Conservation (phyloP, 192 early-diverging fungal species). For the Coemansia sp. region DNA sequence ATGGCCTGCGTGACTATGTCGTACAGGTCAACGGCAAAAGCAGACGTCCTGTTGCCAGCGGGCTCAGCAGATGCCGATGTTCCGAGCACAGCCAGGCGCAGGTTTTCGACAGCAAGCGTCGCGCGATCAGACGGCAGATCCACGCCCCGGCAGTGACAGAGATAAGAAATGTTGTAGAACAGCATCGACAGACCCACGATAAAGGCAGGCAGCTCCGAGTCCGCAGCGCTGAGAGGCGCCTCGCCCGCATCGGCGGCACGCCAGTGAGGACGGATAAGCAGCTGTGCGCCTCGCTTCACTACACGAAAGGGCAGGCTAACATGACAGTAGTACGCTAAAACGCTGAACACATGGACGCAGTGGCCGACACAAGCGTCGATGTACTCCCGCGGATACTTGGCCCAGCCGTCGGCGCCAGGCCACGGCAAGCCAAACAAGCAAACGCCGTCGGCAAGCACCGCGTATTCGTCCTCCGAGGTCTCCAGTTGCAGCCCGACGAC, state of each 20-base stretch:
- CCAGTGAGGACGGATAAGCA: constrained; percentile 44
- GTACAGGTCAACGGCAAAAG: constrained; percentile 38
- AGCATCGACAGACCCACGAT: constrained; percentile 45
- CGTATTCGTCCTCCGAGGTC: constrained; percentile 16
- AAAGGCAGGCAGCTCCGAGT: constrained; percentile 28
- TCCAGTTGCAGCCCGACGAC: constrained; percentile 47
- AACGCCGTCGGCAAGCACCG: constrained; percentile 22
- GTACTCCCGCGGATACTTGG: constrained; percentile 48
- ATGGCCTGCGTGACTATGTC: constrained; percentile 30
- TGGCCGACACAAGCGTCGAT: constrained; percentile 50
- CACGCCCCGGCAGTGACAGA: constrained; percentile 44
- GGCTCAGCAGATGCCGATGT: constrained; percentile 15
- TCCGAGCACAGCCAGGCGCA: constrained; percentile 34
- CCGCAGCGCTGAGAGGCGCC: constrained; percentile 27
- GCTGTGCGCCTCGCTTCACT: constrained; percentile 29
- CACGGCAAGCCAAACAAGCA: constrained; percentile 50
- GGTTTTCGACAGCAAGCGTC: constrained; percentile 33
- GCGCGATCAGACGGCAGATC: constrained; percentile 24
- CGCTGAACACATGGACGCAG: constrained; percentile 42
- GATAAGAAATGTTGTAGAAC: constrained; percentile 38
- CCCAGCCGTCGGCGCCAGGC: constrained; percentile 47
- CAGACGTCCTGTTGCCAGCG: constrained; percentile 10
- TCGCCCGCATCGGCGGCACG: constrained; percentile 35
- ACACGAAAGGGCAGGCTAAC: constrained; percentile 40
- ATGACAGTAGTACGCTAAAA: constrained; percentile 44